Percentiles rank a stretch among this genome's conserved stretches.
Evolutionary conservation across 192 early-diverging fungal species (phyloP).

Genomic region (Rhizoclosmatium sp.): DNA sequence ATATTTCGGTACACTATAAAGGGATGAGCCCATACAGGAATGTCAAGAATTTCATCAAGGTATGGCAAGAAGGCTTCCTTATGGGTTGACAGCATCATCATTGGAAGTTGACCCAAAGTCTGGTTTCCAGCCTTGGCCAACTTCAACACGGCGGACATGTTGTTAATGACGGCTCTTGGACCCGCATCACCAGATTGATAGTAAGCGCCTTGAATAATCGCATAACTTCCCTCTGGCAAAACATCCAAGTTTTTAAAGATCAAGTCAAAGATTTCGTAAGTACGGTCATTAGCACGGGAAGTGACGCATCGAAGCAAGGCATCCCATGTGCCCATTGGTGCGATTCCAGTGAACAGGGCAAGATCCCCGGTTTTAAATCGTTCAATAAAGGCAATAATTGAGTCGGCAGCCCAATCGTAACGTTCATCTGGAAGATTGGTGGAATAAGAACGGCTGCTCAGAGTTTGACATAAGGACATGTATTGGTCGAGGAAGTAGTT

Average conservation of each 20-base stretch:
- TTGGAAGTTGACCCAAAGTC: neutral
- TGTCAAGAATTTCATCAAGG: neutral
- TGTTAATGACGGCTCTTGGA: neutral
- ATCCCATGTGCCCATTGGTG: neutral
- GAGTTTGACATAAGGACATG: neutral
- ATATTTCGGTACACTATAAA: neutral
- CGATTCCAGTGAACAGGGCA: neutral
- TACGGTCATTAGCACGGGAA: neutral
- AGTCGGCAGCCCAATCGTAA: neutral
- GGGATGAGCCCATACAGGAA: neutral
- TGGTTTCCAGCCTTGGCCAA: neutral
- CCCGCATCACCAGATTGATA: neutral
- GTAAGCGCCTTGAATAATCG: neutral
- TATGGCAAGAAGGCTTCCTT: conserved; percentile 7
- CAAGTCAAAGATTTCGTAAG: neutral
- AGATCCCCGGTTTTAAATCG: neutral
- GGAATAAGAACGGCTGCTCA: neutral
- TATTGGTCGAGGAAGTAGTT: neutral
- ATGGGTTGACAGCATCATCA: neutral
- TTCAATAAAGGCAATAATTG: neutral
- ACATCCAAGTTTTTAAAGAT: neutral
- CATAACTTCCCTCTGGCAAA: neutral
- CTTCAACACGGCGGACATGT: neutral
- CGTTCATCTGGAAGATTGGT: neutral
- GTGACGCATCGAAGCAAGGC: neutral